These are phyloP conservation scores for Ophiostoma populinum DNA, from an alignment of 2,329 filamentous ascomycete species.

Conservation along the genomic window DNA sequence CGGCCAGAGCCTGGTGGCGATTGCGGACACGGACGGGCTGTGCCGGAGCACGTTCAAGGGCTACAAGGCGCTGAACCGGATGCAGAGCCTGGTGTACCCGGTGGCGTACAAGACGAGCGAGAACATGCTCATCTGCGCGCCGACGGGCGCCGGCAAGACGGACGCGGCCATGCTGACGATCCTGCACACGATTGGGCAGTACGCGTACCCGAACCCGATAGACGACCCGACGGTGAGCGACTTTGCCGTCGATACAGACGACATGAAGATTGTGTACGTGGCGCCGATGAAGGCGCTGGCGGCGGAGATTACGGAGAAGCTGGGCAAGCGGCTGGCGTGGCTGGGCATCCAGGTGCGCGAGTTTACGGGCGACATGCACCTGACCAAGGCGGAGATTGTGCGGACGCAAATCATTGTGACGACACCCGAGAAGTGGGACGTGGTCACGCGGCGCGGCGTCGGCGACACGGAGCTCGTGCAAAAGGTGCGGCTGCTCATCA, in stretches of 20 bases:
- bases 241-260: slow-evolving; percentile 66
- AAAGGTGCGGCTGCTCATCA: slow-evolving; percentile 88
- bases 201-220: slow-evolving; percentile 61
- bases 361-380: slow-evolving; percentile 95
- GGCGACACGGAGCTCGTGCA: slow-evolving; percentile 96
- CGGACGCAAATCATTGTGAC: slow-evolving; percentile 97
- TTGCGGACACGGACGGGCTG: slow-evolving; percentile 71
- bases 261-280: slow-evolving; percentile 98
- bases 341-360: slow-evolving; percentile 83
- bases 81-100: slow-evolving; percentile 94
- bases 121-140: slow-evolving; percentile 97
- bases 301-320: slow-evolving; percentile 87
- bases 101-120: slow-evolving; percentile 92
- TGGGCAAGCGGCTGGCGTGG: slow-evolving; percentile 84
- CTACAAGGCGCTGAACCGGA: slow-evolving; percentile 85
- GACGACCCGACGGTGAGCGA: slow-evolving; percentile 57
- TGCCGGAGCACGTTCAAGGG: slow-evolving; percentile 86
- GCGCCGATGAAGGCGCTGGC: slow-evolving; percentile 98
- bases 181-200: slow-evolving; percentile 75
- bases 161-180: slow-evolving; percentile 96
- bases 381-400: slow-evolving; percentile 90
- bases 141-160: slow-evolving; percentile 96
- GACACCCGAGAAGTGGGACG: slow-evolving; percentile 98
- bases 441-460: slow-evolving; percentile 90
- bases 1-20: slow-evolving; percentile 59